phyloP scores from a whole-genome alignment of 768 basidiomycete genomes.

The Leccinum uliginosum region DNA sequence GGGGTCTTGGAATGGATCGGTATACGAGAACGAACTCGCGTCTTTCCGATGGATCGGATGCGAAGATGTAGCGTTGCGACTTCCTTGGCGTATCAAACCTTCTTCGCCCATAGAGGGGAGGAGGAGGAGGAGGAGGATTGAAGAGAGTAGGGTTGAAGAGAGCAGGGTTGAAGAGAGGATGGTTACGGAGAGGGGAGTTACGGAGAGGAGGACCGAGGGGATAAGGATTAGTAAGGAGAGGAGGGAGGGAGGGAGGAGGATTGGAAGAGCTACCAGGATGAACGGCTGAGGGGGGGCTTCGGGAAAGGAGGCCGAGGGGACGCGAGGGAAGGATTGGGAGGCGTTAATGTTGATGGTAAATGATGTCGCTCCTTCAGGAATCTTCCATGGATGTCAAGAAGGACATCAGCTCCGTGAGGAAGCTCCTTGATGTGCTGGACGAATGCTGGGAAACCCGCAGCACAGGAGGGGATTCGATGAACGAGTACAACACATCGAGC shows the following conservation, averaged over 20 bases:
- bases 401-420: background rate
- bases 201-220: too few species aligned
- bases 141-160: too few species aligned
- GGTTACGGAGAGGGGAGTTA: too few species aligned
- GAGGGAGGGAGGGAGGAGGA: background rate
- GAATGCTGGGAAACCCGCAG: background rate
- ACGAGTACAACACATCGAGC: background rate
- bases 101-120: too few species aligned
- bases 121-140: too few species aligned
- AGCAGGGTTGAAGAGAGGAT: too few species aligned
- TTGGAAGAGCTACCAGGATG: background rate
- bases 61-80: background rate
- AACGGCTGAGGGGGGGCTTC: background rate
- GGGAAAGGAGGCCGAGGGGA: background rate
- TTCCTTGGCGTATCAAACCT: too few species aligned
- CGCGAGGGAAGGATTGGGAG: background rate
- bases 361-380: background rate
- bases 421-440: background rate
- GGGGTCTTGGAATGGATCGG: conserved; percentile 41
- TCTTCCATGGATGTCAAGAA: background rate
- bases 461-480: background rate
- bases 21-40: conserved; percentile 34
- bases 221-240: background rate
- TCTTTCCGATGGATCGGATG: conserved; percentile 11
- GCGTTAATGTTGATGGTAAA: background rate